These are phyloP conservation scores for Lichtheimia corymbifera DNA, from an alignment of 371 early-diverging fungal species.

Conservation along the genomic window DNA sequence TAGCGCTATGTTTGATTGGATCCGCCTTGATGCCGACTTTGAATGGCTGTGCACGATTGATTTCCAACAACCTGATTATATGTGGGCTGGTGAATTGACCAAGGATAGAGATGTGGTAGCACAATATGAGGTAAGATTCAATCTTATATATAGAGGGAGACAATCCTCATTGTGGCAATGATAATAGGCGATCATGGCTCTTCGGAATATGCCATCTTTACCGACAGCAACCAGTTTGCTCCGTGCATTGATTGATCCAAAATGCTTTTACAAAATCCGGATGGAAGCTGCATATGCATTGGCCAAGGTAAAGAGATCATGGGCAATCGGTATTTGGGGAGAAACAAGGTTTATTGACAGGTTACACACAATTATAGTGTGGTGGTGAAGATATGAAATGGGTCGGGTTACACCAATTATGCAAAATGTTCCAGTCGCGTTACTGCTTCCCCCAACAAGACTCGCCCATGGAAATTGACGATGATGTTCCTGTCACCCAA, in stretches of 20 bases:
- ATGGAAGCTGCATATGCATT: slow-evolving; percentile 90
- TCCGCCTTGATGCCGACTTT: slow-evolving; percentile 95
- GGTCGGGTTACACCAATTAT: slow-evolving; percentile 77
- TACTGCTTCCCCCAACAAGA: slow-evolving; percentile 64
- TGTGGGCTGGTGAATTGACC: slow-evolving; percentile 95
- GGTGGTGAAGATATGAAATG: slow-evolving; percentile 45
- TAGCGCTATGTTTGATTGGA: slow-evolving; percentile 92
- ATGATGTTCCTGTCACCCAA: slow-evolving; percentile 48
- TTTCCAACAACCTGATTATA: slow-evolving; percentile 93
- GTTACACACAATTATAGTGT: slow-evolving; percentile 1
- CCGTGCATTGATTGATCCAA: slow-evolving; percentile 80
- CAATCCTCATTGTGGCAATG: neutral
- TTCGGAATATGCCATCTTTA: slow-evolving; percentile 65
- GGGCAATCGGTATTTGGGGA: neutral
- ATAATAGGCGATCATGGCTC: slow-evolving; percentile 65
- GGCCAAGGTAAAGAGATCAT: slow-evolving; percentile 47
- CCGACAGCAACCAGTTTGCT: slow-evolving; percentile 76
- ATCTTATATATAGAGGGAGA: neutral
- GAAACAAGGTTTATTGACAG: neutral
- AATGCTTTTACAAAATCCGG: slow-evolving; percentile 90
- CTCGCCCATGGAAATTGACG: slow-evolving; percentile 21
- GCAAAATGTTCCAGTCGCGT: slow-evolving; percentile 73
- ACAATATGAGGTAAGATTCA: slow-evolving; percentile 75
- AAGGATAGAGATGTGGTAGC: slow-evolving; percentile 96
- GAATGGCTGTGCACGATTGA: slow-evolving; percentile 91